Evolutionary conservation across 1,139 yeast species (phyloP), one percentile per base, ranked within the genome.

Genomic region (Pneumocystis canis): DNA sequence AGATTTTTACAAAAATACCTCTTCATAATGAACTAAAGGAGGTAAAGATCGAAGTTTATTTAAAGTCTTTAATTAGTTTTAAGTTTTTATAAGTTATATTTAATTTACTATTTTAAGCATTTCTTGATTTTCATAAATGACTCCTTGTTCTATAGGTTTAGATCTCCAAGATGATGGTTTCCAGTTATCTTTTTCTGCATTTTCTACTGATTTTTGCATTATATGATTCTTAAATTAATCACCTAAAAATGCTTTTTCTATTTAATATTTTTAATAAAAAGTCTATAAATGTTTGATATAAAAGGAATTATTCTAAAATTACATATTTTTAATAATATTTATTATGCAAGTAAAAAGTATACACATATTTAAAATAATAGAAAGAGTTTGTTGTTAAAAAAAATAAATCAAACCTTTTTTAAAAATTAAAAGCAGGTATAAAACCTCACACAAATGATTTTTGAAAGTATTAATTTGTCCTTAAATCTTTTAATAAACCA

Each of bases 131-230:
- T 73, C 75, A 67, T 77, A 77, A 18, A 74, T 73, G 2, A 77
- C 80, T 62, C 76, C 79, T 68, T 77, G 79, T 39, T 72, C 74
- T 62, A 77, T 75, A 20, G 79, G 80, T 67, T 72, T 72, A 7
- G 70, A 66, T 64, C 76, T 79, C 79, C 79, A 77, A 60, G 78
- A 73, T 1, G 76, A 70, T 3, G 77, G 78, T 28, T 72, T 67
- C 79, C 79, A 77, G 60, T 6, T 14, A 18, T 6, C 5, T 30
- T 53, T 40, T 28, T 25, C 54, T 25, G n/a, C 25, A 25, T 47
- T 47, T 47, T 25, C n/a, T 47, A 5, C 1, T 11, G 16, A 16
- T 20, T 54, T 40, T 16, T 53, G 6, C 56, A 47, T 47, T 25
- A 25, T 1, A 47, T 47, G 14, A 2, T 20, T 5, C 25, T 25